phyloP scores from a whole-genome alignment of 1,284 basidiomycete species.

The Ceratobasidium sp. region DNA sequence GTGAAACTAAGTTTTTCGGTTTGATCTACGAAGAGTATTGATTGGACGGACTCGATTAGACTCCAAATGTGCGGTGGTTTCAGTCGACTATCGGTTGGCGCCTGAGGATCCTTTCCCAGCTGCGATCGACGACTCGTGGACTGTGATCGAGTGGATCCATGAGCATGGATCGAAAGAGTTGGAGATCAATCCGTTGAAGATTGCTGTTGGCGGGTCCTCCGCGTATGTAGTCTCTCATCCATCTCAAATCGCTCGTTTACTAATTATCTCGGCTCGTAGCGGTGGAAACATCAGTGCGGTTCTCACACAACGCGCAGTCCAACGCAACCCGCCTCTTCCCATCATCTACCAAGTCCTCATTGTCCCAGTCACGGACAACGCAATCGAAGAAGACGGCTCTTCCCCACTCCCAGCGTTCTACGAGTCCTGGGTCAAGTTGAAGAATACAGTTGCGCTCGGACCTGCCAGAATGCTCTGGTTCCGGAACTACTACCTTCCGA shows the following conservation, averaged over 20 bases:
- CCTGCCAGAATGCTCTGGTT: slow-evolving; percentile 81
- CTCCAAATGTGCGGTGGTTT: slow-evolving; percentile 63
- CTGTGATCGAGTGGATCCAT: slow-evolving; percentile 74
- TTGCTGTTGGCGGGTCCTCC: slow-evolving; percentile 77
- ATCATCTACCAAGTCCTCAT: slow-evolving; percentile 75
- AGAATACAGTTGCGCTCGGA: slow-evolving; percentile 71
- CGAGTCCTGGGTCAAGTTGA: slow-evolving; percentile 71
- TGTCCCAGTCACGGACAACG: slow-evolving; percentile 82
- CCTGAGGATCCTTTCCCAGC: slow-evolving; percentile 82
- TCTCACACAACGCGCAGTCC: slow-evolving; percentile 72
- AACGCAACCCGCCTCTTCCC: slow-evolving; percentile 67
- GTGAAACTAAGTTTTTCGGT: not conserved
- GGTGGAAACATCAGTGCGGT: slow-evolving; percentile 81
- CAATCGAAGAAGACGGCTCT: slow-evolving; percentile 52
- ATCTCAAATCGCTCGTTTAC: not conserved
- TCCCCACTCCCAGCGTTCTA: slow-evolving; percentile 53
- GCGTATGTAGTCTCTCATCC: slow-evolving; percentile 63
- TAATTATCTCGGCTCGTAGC: not conserved
- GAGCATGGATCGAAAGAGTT: slow-evolving; percentile 62
- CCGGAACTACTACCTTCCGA: slow-evolving; percentile 75
- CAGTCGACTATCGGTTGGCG: slow-evolving; percentile 80
- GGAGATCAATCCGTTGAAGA: slow-evolving; percentile 61
- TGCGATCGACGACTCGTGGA: slow-evolving; percentile 79
- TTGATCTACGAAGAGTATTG: not conserved
- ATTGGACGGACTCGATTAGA: not conserved